These are phyloP conservation scores for Fusarium avenaceum DNA, from an alignment of 2,329 filamentous ascomycete genomes.

Conservation along the genomic window DNA sequence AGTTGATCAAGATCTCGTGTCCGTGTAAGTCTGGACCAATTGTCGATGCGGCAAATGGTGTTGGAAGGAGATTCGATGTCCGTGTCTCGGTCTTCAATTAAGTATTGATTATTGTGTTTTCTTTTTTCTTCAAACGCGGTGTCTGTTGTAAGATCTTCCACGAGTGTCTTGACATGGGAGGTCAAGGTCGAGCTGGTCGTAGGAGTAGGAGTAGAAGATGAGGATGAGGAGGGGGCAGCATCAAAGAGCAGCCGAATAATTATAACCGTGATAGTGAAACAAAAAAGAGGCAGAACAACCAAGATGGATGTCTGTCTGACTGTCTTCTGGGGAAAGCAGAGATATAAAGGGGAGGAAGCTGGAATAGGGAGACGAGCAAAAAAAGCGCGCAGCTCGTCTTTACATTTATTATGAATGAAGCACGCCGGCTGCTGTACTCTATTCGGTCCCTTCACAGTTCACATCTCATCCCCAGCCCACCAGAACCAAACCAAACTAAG, in stretches of 20 bases:
- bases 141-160: slow-evolving; percentile 17
- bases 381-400: slow-evolving; percentile 49
- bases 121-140: slow-evolving; percentile 1
- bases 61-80: slow-evolving; percentile 23
- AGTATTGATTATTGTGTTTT: slow-evolving; percentile 10
- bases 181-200: slow-evolving; percentile 37
- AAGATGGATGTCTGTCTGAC: slow-evolving; percentile 6
- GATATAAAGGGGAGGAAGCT: slow-evolving; percentile 16
- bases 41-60: slow-evolving; percentile 21
- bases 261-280: slow-evolving; percentile 27
- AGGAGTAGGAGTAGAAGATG: slow-evolving; percentile 25
- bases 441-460: slow-evolving; percentile 38
- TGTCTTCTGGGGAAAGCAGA: slow-evolving; percentile 8
- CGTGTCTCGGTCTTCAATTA: slow-evolving; percentile 23
- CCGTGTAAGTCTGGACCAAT: slow-evolving; percentile 30
- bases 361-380: slow-evolving; percentile 23
- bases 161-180: slow-evolving; percentile 28
- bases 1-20: slow-evolving; percentile 40
- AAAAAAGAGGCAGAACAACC: slow-evolving; percentile 22
- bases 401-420: slow-evolving; percentile 50
- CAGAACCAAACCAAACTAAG: slow-evolving; percentile 41
- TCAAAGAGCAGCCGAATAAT: slow-evolving; percentile 35
- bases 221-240: slow-evolving; percentile 38
- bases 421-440: slow-evolving; percentile 37
- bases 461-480: slow-evolving; percentile 33